Evolutionary conservation across 495 filamentous ascomycete genomes (phyloP), one percentile per base, ranked within the genome.

Genomic region (Annulohypoxylon maeteangense): DNA sequence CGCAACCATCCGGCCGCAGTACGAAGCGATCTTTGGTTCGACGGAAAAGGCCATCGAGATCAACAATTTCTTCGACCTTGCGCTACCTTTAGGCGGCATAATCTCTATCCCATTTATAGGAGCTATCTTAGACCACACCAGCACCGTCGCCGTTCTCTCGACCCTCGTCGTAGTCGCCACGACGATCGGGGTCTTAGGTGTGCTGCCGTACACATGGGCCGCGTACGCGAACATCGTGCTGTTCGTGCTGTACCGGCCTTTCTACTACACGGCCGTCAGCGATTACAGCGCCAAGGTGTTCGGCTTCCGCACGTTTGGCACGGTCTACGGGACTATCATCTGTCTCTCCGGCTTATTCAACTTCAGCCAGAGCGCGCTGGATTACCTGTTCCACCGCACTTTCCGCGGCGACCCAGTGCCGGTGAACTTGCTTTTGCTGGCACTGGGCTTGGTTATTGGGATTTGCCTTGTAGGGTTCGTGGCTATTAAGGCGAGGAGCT

Each of bases 251-350:
- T 93, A 92, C 78, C 83, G 91, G 0, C 91, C 91, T 0, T 88
- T 93, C 48, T 93, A 92, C 78, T 93, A 93, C 76, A 93, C 91
- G 1, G 85, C 91, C 3, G 89, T 93, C 56, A 90, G 87, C 7
- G 95, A 99, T 81, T 98, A 97, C 78, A 75, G 89, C 45, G 94
- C 93, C 31, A 98, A 98, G 80, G 95, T 99, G 32, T 99, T 99
- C 78, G 95, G 95, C 7, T 97, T 97, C 81, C 89, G 88, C 66
- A 97, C 94, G 0, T 98, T 98, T 70, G 95, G 95, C 25, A 97
- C 92, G 62, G 93, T 99, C 25, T 98, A 98, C 77, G 95, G 95
- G n/a, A 85, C 94, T 7, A 90, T 97, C 61, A 98, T 98, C 65
- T 97, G 93, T 75, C 76, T 95, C 3, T 90, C 94, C 1, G 95